phyloP scores from a whole-genome alignment of 495 filamentous ascomycete species.

The Amorphotheca resinae region DNA sequence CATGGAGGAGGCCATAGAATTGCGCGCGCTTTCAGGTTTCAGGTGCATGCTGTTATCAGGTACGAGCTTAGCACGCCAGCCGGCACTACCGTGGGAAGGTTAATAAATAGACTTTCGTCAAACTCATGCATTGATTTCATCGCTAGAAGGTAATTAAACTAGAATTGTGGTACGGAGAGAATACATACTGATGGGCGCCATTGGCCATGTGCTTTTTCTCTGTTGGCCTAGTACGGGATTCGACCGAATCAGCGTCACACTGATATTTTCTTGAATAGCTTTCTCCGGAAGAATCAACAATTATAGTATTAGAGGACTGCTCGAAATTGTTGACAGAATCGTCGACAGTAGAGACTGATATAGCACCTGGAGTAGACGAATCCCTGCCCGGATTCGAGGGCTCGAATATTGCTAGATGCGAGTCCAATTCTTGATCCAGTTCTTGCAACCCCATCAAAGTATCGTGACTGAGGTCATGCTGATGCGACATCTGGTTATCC shows the following conservation, averaged over 20 bases:
- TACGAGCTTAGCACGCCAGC: constrained; percentile 5
- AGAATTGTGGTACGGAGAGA: too few species aligned
- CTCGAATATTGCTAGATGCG: constrained; percentile 18
- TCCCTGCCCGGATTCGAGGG: constrained; percentile 8
- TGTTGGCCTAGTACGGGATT: constrained; percentile 4
- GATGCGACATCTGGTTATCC: constrained; percentile 14
- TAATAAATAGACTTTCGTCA: neutral
- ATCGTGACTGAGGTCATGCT: constrained; percentile 17
- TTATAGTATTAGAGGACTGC: constrained; percentile 13
- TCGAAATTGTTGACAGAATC: constrained; percentile 8
- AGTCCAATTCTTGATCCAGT: constrained; percentile 20
- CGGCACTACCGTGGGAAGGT: constrained; percentile 6
- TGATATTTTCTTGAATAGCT: constrained; percentile 5
- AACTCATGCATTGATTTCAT: constrained; percentile 1
- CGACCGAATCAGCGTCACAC: neutral
- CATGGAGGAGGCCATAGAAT: constrained; percentile 22
- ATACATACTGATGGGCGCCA: constrained; percentile 9
- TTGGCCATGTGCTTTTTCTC: constrained; percentile 5
- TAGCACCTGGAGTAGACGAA: constrained; percentile 13
- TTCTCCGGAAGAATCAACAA: constrained; percentile 15
- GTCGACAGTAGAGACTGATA: constrained; percentile 13
- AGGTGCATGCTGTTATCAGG: constrained; percentile 16
- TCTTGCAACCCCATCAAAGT: constrained; percentile 22
- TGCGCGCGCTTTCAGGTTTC: constrained; percentile 19
- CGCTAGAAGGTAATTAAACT: constrained; percentile 8